These are phyloP conservation scores for Mycena vulgaris DNA, from an alignment of 768 basidiomycete genomes.

Conservation along the genomic window DNA sequence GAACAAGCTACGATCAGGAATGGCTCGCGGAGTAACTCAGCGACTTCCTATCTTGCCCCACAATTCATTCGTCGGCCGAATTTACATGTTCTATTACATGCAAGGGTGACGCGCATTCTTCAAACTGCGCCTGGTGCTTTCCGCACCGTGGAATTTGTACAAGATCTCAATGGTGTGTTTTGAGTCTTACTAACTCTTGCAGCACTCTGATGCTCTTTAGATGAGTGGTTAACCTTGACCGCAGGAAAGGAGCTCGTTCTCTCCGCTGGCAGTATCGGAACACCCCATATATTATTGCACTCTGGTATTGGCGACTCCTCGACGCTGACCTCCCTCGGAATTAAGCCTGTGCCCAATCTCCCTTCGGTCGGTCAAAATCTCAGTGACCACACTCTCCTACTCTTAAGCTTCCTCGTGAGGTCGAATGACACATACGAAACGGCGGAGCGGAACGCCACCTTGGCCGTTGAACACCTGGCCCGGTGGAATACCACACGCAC, in stretches of 20 bases:
- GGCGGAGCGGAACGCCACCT: not conserved
- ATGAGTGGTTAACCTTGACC: slow-evolving; percentile 23
- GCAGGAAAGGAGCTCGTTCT: slow-evolving; percentile 50
- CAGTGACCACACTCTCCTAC: not conserved
- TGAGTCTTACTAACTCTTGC: not conserved
- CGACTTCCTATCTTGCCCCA: not conserved
- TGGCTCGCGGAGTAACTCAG: not conserved
- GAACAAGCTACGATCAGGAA: not conserved
- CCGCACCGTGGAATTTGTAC: slow-evolving; percentile 3
- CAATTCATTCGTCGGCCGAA: not conserved
- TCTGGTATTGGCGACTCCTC: slow-evolving; percentile 20
- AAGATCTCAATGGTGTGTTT: not conserved
- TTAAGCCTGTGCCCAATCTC: slow-evolving; percentile 13
- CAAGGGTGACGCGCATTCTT: slow-evolving; percentile 42
- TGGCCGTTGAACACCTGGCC: not conserved
- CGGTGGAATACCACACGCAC: not conserved
- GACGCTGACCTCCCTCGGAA: slow-evolving; percentile 5
- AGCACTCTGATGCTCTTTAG: not conserved
- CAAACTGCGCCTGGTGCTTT: slow-evolving; percentile 18
- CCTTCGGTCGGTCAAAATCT: slow-evolving; percentile 20
- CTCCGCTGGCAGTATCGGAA: slow-evolving; percentile 47
- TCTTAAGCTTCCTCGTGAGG: not conserved
- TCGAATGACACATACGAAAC: not conserved
- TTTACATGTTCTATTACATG: slow-evolving; percentile 26
- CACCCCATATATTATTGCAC: slow-evolving; percentile 35